Conservation (phyloP, 805 yeast genomes). For the Grigorovia transvaalensis region DNA sequence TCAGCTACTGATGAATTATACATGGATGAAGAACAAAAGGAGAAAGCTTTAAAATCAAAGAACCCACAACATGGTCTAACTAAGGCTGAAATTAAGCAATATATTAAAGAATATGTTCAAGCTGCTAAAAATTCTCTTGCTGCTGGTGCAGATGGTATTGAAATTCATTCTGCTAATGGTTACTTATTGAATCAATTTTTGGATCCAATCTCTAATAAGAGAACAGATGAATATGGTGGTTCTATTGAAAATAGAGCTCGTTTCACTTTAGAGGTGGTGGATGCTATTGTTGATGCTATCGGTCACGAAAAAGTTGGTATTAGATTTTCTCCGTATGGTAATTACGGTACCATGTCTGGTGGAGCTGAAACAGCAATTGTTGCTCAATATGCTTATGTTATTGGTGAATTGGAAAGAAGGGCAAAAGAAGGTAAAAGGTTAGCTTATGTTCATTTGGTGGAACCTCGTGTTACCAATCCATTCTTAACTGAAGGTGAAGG, state of each 20-base stretch:
- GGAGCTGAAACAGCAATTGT: no score
- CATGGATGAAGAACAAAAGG: constrained; percentile 27
- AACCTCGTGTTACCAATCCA: constrained; percentile 19
- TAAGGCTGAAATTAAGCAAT: constrained; percentile 26
- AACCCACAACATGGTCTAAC: constrained; percentile 27
- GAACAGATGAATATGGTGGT: constrained; percentile 49
- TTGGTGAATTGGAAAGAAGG: constrained; percentile 33
- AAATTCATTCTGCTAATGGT: constrained; percentile 67
- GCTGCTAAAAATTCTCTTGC: no score
- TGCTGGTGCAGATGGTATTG: no score
- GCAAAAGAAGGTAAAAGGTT: constrained; percentile 31
- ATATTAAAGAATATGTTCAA: no score
- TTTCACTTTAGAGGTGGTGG: no score
- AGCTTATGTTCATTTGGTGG: constrained; percentile 36
- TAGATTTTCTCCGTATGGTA: no score
- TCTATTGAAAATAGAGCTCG: constrained; percentile 40
- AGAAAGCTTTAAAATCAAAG: constrained; percentile 26
- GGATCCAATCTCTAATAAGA: constrained; percentile 35
- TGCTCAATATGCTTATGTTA: no score
- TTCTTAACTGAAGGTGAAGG: constrained; percentile 20
- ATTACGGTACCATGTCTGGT: no score
- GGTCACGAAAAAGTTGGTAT: no score
- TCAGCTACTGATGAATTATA: constrained; percentile 33
- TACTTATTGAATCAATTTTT: constrained; percentile 49
- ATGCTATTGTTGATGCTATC: no score